phyloP scores from a whole-genome alignment of 2,329 filamentous ascomycete genomes.

The Venturia oleaginea region DNA sequence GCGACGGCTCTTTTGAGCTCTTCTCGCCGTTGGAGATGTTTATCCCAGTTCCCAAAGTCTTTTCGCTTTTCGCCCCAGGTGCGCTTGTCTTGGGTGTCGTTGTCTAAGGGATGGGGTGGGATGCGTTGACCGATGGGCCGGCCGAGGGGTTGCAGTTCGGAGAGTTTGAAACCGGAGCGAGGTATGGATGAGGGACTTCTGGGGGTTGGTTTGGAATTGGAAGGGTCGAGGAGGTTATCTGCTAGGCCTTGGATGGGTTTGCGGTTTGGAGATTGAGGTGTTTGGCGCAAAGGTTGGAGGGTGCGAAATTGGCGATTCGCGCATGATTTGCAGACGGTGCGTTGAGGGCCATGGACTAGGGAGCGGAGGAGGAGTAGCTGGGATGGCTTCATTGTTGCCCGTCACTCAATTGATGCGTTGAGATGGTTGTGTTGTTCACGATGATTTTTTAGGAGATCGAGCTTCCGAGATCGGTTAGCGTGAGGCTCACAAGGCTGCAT shows the following conservation, averaged over 20 bases:
- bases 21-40: slow-evolving; percentile 67
- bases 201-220: not conserved
- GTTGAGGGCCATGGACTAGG: not conserved
- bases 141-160: slow-evolving; percentile 40
- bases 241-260: not conserved
- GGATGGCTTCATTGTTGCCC: slow-evolving; percentile 7
- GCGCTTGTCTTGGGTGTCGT: slow-evolving; percentile 43
- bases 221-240: not conserved
- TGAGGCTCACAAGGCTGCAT: slow-evolving; percentile 5
- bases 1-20: slow-evolving; percentile 70
- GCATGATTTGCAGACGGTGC: not conserved
- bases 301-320: slow-evolving; percentile 8
- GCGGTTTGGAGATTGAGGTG: not conserved
- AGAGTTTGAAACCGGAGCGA: not conserved
- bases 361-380: slow-evolving; percentile 10
- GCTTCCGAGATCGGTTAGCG: not conserved
- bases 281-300: slow-evolving; percentile 3
- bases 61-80: slow-evolving; percentile 59
- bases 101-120: slow-evolving; percentile 69
- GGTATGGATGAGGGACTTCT: not conserved
- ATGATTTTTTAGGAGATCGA: slow-evolving; percentile 1
- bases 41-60: slow-evolving; percentile 78
- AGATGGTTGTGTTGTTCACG: not conserved
- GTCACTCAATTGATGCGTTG: not conserved
- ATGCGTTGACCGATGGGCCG: slow-evolving; percentile 74